A percentile compares a stretch with the other conserved stretches of the same genome.
These are phyloP conservation scores for Tulasnella sp. DNA, from an alignment of 768 basidiomycete genomes.

Conservation along the genomic window DNA sequence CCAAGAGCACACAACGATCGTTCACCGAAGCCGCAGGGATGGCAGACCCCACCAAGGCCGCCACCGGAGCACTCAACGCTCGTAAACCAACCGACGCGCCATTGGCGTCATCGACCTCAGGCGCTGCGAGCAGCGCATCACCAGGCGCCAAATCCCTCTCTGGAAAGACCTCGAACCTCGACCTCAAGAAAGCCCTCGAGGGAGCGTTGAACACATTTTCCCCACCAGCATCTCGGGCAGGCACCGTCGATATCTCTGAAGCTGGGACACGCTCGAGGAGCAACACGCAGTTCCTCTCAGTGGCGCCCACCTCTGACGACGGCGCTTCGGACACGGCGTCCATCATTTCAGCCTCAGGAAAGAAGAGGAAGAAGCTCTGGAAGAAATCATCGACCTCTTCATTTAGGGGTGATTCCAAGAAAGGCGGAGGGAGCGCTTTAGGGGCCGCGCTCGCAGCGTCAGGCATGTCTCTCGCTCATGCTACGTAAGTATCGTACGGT, in stretches of 20 bases:
- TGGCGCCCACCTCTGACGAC: constrained; percentile 12
- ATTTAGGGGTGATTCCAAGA: constrained; percentile 1
- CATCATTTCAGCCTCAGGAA: constrained; percentile 20
- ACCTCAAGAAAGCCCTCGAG: background rate
- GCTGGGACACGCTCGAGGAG: background rate
- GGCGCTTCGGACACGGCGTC: constrained; percentile 19
- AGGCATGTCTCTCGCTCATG: constrained; percentile 28
- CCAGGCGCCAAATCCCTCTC: background rate
- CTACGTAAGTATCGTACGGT: constrained; percentile 17
- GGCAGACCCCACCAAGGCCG: background rate
- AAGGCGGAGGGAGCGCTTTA: constrained; percentile 9
- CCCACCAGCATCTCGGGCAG: background rate
- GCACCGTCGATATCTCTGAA: background rate
- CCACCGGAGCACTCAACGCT: background rate
- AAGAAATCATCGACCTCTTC: constrained; percentile 21
- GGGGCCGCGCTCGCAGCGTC: constrained; percentile 28
- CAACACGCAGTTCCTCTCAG: background rate
- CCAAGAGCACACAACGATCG: background rate
- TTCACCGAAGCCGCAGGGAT: background rate
- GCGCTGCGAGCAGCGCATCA: background rate
- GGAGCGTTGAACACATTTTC: background rate
- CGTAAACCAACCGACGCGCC: background rate
- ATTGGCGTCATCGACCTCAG: background rate
- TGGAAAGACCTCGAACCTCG: background rate
- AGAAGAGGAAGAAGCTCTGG: constrained; percentile 26